Conservation (phyloP, 2,329 filamentous ascomycete species). For the Chaetomium olivaceum region DNA sequence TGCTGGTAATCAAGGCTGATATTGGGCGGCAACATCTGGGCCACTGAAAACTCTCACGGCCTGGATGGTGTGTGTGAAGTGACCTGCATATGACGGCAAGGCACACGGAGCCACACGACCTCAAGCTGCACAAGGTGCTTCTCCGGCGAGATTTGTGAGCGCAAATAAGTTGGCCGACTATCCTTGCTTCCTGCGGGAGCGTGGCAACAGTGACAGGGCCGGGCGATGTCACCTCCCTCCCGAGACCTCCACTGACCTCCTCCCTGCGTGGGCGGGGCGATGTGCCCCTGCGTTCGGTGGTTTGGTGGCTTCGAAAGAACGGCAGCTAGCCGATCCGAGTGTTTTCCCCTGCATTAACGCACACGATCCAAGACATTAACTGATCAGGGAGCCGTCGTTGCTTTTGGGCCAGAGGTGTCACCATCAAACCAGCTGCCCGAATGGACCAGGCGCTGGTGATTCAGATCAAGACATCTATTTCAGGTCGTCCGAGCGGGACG, state of each 20-base stretch:
- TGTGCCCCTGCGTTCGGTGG: conserved; percentile 18
- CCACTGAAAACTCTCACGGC: conserved; percentile 8
- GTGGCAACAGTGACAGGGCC: conserved; percentile 4
- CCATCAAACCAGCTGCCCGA: background rate
- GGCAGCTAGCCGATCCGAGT: background rate
- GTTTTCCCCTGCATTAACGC: conserved; percentile 14
- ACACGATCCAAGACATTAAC: background rate
- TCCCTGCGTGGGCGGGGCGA: conserved; percentile 4
- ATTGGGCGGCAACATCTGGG: conserved; percentile 17
- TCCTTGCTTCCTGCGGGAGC: conserved; percentile 5
- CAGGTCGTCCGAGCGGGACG: background rate
- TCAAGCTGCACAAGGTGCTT: conserved; percentile 10
- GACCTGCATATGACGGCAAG: conserved; percentile 23
- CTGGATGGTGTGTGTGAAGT: conserved; percentile 4
- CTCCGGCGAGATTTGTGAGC: conserved; percentile 3
- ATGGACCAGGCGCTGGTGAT: background rate
- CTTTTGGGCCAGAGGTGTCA: background rate
- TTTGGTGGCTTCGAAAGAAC: background rate
- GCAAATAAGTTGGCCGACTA: background rate
- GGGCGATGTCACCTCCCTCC: conserved; percentile 7
- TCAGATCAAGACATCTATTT: background rate
- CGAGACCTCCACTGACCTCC: background rate
- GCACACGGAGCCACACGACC: conserved; percentile 10
- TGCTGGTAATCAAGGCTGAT: conserved; percentile 25
- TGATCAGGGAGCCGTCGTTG: background rate